A percentile compares a stretch with the other conserved stretches of the same genome.
Evolutionary conservation across 768 basidiomycete species (phyloP).

Genomic region (Termitomyces sp.): DNA sequence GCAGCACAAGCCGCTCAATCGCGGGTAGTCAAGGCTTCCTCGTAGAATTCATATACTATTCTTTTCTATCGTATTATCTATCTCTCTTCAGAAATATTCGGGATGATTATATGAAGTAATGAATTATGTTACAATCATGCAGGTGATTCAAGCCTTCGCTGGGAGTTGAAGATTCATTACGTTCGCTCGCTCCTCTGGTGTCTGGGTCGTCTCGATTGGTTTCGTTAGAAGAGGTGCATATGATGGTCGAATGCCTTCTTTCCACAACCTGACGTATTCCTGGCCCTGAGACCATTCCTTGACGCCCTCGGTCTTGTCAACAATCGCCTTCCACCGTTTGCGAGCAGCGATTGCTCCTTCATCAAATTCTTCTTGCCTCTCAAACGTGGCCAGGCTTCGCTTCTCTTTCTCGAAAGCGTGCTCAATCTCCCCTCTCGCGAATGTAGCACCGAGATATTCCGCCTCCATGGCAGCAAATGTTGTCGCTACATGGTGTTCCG

Average conservation of each 20-base stretch:
- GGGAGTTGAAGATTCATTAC: not conserved
- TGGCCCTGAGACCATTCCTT: conserved; percentile 69
- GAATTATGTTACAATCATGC: not conserved
- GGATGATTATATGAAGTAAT: not conserved
- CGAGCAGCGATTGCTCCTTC: conserved; percentile 59
- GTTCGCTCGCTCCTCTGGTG: conserved; percentile 8
- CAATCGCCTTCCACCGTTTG: conserved; percentile 76
- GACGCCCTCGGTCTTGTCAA: conserved; percentile 40
- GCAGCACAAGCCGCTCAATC: conserved; percentile 85
- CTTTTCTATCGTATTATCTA: conserved; percentile 17
- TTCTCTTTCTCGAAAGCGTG: conserved; percentile 60
- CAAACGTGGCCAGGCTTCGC: conserved; percentile 56
- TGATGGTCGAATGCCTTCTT: conserved; percentile 61
- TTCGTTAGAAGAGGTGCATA: conserved; percentile 58
- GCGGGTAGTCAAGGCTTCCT: conserved; percentile 39
- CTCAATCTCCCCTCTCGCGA: conserved; percentile 58
- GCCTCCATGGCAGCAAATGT: conserved; percentile 81
- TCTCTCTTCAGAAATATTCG: not conserved
- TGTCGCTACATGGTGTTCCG: conserved; percentile 77
- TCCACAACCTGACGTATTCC: conserved; percentile 71
- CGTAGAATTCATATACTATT: conserved; percentile 11
- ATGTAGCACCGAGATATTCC: conserved; percentile 64
- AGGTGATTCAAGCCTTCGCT: not conserved
- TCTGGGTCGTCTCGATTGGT: conserved; percentile 16
- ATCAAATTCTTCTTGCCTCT: conserved; percentile 51